phyloP scores from a whole-genome alignment of 192 early-diverging fungal genomes.

The Thoreauomyces humboldtii region DNA sequence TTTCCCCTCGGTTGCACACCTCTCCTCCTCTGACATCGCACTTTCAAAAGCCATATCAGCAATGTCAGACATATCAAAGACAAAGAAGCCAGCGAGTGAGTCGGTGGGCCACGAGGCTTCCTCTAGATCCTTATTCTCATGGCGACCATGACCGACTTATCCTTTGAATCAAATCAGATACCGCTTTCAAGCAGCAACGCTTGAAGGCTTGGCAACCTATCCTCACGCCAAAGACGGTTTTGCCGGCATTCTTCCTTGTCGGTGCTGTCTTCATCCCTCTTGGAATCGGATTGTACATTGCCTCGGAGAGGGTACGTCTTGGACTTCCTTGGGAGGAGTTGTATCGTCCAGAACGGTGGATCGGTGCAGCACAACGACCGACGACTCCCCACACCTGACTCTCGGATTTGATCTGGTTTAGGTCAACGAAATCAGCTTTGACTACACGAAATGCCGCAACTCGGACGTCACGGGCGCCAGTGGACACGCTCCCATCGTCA shows the following conservation, averaged over 20 bases:
- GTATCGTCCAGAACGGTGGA: background rate
- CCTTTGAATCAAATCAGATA: conserved; percentile 17
- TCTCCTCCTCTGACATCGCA: too few species aligned
- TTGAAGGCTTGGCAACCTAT: conserved; percentile 99
- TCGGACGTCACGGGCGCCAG: background rate
- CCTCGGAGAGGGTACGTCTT: conserved; percentile 8
- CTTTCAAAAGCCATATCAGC: too few species aligned
- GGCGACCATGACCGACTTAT: background rate
- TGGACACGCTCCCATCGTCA: conserved; percentile 16
- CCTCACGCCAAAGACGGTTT: conserved; percentile 95
- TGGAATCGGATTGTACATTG: conserved; percentile 76
- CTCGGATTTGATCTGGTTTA: conserved; percentile 11
- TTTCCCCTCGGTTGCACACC: too few species aligned
- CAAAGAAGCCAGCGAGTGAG: background rate
- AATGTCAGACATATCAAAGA: background rate
- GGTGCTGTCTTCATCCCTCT: conserved; percentile 95
- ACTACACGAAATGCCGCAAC: conserved; percentile 83
- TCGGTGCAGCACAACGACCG: too few species aligned
- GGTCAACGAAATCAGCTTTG: conserved; percentile 83
- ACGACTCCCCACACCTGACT: too few species aligned
- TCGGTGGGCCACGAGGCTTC: too few species aligned
- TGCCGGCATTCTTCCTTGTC: conserved; percentile 92
- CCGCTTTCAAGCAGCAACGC: conserved; percentile 84
- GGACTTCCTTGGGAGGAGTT: background rate
- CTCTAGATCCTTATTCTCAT: background rate